Conservation (phyloP, 2,329 filamentous ascomycete species). For the Aureobasidium sp. region DNA sequence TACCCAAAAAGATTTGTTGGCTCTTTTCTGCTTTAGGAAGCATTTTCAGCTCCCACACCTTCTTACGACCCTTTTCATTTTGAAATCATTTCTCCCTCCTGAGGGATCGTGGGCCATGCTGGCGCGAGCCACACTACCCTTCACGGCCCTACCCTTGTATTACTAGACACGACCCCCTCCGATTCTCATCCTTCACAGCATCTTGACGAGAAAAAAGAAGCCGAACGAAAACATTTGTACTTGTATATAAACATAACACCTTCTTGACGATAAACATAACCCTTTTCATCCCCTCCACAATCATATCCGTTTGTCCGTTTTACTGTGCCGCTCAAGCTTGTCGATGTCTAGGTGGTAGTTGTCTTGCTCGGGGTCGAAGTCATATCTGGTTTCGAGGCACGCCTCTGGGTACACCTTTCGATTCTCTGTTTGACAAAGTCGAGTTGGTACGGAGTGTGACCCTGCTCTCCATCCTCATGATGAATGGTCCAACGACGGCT, state of each 20-base stretch:
- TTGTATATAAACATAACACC: constrained; percentile 5
- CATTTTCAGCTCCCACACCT: background rate
- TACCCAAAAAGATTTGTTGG: background rate
- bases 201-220: constrained; percentile 5
- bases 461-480: background rate
- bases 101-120: background rate
- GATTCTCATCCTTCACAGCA: background rate
- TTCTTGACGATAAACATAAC: constrained; percentile 5
- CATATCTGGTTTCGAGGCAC: background rate
- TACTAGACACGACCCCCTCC: constrained; percentile 7
- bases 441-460: background rate
- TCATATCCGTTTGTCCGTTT: background rate
- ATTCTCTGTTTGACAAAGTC: background rate
- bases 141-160: background rate
- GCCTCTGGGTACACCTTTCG: background rate
- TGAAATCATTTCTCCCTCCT: background rate
- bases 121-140: background rate
- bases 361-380: background rate
- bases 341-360: background rate
- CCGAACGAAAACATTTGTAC: constrained; percentile 8
- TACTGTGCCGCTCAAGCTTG: background rate
- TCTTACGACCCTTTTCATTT: background rate
- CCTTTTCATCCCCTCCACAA: background rate
- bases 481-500: too few relatives aligned
- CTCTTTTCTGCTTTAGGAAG: background rate